phyloP scores from a whole-genome alignment of 2,329 filamentous ascomycete genomes.

The Colletotrichum chlorophyti region DNA sequence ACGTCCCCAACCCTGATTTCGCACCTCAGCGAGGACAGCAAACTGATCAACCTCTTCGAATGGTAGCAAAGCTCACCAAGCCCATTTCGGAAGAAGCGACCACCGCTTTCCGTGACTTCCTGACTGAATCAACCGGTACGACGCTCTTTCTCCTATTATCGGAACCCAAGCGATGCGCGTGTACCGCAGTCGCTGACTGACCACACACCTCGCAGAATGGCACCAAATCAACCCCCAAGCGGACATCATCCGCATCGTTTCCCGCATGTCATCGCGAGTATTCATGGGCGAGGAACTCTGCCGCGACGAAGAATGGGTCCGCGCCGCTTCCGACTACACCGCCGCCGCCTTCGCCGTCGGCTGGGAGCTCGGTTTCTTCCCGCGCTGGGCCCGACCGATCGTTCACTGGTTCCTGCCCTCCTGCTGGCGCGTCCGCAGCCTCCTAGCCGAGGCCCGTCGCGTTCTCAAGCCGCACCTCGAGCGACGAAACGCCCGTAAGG shows the following conservation, averaged over 20 bases:
- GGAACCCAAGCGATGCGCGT: rapidly evolving
- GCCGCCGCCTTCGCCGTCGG: background rate
- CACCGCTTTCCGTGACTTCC: background rate
- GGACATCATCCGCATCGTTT: constrained; percentile 20
- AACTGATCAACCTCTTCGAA: background rate
- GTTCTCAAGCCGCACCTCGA: constrained; percentile 28
- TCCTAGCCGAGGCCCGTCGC: constrained; percentile 5
- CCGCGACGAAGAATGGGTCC: constrained; percentile 28
- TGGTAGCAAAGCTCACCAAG: constrained; percentile 16
- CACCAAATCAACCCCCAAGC: constrained; percentile 16
- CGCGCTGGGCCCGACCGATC: constrained; percentile 23
- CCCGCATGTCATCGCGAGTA: constrained; percentile 29
- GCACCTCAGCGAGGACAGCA: too few species aligned
- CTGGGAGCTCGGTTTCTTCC: constrained; percentile 23
- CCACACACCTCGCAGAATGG: constrained; percentile 9
- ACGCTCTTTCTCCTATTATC: rapidly evolving
- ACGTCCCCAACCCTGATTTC: background rate
- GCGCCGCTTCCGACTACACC: constrained; percentile 21
- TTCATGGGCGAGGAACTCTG: constrained; percentile 30
- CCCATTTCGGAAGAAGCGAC: constrained; percentile 13
- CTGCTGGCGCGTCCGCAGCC: constrained; percentile 20
- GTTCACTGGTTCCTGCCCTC: constrained; percentile 31
- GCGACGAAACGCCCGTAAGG: constrained; percentile 10
- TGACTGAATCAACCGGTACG: background rate
- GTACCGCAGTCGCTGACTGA: background rate